Conservation (phyloP, 139 green algal species). For the Ulvella scutata region DNA sequence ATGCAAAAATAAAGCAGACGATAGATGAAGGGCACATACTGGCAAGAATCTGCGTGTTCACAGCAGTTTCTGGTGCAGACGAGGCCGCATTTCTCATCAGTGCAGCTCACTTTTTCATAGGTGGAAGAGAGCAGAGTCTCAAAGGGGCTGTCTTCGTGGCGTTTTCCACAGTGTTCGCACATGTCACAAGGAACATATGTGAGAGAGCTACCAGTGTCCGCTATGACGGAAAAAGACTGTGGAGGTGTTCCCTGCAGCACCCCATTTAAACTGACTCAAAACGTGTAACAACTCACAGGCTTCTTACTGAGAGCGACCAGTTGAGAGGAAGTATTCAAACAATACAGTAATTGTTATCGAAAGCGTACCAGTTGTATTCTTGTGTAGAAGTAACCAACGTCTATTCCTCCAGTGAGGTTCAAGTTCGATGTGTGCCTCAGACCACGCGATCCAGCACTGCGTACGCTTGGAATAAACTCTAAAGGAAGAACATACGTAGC, state of each 20-base stretch:
- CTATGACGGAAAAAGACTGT: conserved; percentile 68
- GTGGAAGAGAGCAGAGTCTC: conserved; percentile 38
- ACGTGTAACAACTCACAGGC: too few species aligned
- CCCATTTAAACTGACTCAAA: not conserved
- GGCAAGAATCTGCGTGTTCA: not conserved
- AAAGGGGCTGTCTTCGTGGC: conserved; percentile 55
- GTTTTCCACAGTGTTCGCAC: conserved; percentile 46
- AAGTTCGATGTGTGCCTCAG: too few species aligned
- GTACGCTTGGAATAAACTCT: too few species aligned
- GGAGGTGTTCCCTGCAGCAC: conserved; percentile 48
- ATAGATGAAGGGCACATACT: not conserved
- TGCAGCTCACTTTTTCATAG: conserved; percentile 36
- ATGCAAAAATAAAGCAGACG: not conserved
- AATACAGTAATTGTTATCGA: not conserved
- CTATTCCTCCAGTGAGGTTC: not conserved
- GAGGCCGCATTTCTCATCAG: not conserved
- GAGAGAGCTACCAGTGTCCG: conserved; percentile 90
- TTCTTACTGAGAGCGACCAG: too few species aligned
- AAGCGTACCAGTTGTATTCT: not conserved
- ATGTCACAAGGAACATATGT: conserved; percentile 80
- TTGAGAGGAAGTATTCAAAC: too few species aligned
- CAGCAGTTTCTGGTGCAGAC: not conserved
- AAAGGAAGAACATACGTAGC: too few species aligned
- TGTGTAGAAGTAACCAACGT: not conserved
- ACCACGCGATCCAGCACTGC: too few species aligned